Percentiles rank a stretch among this genome's conserved stretches.
Conservation (phyloP, 768 basidiomycete genomes). For the Candolleomyces efflorescens region DNA sequence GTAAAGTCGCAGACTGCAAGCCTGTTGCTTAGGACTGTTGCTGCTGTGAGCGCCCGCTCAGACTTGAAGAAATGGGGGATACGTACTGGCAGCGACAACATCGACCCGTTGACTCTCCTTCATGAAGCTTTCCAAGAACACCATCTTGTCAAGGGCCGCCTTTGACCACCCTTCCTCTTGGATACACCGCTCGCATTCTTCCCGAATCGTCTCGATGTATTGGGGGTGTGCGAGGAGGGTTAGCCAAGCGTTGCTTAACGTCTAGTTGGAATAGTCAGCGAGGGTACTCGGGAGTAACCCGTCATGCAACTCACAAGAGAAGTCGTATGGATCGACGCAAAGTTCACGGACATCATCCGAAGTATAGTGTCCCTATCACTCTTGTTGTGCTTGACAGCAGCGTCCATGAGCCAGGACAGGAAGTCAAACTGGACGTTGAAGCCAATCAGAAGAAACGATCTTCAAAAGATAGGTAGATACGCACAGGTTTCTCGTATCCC, state of each 20-base stretch:
- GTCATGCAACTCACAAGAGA: constrained; percentile 28
- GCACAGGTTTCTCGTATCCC: constrained; percentile 10
- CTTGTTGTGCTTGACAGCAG: constrained; percentile 25
- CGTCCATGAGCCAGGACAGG: constrained; percentile 45
- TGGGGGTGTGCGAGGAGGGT: constrained; percentile 33
- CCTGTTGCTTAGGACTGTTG: constrained; percentile 22
- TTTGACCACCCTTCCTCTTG: constrained; percentile 29
- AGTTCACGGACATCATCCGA: constrained; percentile 36
- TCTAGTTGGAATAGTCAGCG: constrained; percentile 17
- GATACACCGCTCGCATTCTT: constrained; percentile 39
- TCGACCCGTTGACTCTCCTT: constrained; percentile 12
- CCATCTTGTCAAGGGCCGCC: constrained; percentile 8
- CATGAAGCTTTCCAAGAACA: constrained; percentile 11
- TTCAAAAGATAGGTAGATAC: not conserved
- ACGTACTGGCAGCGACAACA: constrained; percentile 8
- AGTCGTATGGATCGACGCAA: constrained; percentile 40
- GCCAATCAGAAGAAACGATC: not conserved
- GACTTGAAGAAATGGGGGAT: no score
- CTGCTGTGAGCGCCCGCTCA: not conserved
- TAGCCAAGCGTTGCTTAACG: constrained; percentile 31
- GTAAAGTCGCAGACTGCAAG: constrained; percentile 34
- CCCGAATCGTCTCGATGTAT: constrained; percentile 30
- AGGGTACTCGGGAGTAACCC: not conserved
- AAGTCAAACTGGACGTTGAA: constrained; percentile 34
- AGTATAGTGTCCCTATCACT: constrained; percentile 25